Conservation (phyloP, 2,329 filamentous ascomycete genomes). For the Paramyrothecium roridum region DNA sequence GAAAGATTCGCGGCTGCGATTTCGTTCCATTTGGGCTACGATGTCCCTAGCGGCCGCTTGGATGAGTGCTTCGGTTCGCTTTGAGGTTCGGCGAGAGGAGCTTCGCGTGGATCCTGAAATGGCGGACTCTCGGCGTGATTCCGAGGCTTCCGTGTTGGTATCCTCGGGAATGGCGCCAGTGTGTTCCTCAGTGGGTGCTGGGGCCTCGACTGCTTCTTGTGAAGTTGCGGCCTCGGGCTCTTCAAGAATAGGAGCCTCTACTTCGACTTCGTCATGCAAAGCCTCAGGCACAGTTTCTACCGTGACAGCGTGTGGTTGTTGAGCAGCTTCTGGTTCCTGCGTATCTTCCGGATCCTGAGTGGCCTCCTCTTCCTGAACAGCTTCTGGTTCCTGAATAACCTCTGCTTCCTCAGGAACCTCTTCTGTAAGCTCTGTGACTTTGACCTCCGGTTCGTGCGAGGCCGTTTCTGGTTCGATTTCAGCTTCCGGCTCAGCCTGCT, state of each 20-base stretch:
- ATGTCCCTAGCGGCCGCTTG: constrained; percentile 50
- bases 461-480: background rate
- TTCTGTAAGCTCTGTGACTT: background rate
- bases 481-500: background rate
- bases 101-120: constrained; percentile 14
- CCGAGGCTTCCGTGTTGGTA: constrained; percentile 12
- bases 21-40: constrained; percentile 42
- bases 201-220: background rate
- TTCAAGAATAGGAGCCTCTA: background rate
- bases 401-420: constrained; percentile 4
- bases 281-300: background rate
- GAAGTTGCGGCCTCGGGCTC: background rate
- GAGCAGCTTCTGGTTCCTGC: background rate
- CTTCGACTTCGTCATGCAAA: background rate
- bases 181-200: background rate
- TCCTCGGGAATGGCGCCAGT: constrained; percentile 12
- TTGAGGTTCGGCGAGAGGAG: constrained; percentile 34
- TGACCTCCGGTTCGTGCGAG: background rate
- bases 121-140: constrained; percentile 17
- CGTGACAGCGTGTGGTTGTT: background rate
- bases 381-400: constrained; percentile 11
- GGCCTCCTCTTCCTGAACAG: background rate
- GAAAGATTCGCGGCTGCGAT: constrained; percentile 20
- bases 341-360: background rate
- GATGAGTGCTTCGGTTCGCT: constrained; percentile 49